A percentile compares a stretch with the other conserved stretches of the same genome.
These are phyloP conservation scores for Podaxis carcinomalis DNA, from an alignment of 768 basidiomycete species.

Conservation along the genomic window DNA sequence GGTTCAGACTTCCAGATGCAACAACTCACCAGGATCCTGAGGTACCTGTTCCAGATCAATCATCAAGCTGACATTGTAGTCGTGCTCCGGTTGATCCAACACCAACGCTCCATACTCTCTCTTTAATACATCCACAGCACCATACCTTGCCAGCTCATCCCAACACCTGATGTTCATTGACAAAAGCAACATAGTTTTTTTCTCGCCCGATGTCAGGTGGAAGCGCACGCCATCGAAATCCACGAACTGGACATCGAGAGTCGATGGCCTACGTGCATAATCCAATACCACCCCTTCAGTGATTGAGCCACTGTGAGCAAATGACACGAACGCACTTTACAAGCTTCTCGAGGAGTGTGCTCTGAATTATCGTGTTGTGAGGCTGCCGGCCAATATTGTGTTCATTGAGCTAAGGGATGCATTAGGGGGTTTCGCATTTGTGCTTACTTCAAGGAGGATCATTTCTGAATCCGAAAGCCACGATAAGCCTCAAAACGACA, in stretches of 20 bases:
- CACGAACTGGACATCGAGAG: conserved; percentile 93
- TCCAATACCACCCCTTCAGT: conserved; percentile 13
- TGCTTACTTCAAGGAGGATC: conserved; percentile 81
- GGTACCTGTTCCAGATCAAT: conserved; percentile 89
- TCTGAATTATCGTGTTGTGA: conserved; percentile 91
- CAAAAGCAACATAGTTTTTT: conserved; percentile 76
- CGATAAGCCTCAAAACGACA: not conserved
- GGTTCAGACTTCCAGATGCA: not conserved
- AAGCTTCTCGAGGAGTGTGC: conserved; percentile 82
- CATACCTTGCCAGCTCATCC: conserved; percentile 87
- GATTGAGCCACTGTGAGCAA: not conserved
- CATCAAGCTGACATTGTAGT: conserved; percentile 84
- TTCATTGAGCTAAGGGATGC: not conserved
- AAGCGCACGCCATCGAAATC: conserved; percentile 98
- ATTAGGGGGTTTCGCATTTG: not conserved
- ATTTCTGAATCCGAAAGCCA: conserved; percentile 30
- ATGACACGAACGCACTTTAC: conserved; percentile 51
- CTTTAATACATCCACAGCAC: conserved; percentile 72
- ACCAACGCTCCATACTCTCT: conserved; percentile 82
- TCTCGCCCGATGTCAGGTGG: conserved; percentile 83
- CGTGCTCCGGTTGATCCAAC: conserved; percentile 66
- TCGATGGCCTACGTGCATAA: conserved; percentile 61
- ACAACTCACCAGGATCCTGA: conserved; percentile 62
- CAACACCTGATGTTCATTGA: conserved; percentile 99
- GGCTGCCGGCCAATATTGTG: conserved; percentile 41